Conservation (phyloP, 768 basidiomycete species). For the Holtermanniella nyarrowii region DNA sequence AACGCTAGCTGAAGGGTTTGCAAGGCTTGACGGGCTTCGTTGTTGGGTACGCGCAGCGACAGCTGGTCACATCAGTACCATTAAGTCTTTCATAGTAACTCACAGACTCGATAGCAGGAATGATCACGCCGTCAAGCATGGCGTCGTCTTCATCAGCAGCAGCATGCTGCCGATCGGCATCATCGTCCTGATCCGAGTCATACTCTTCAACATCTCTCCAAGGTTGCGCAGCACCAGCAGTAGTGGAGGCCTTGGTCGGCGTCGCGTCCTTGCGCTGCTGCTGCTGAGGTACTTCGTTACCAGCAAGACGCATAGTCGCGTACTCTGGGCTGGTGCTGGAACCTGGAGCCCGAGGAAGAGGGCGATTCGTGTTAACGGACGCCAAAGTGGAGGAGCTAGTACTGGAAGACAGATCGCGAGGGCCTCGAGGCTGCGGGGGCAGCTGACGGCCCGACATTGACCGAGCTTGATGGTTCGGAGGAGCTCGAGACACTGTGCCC, state of each 20-base stretch:
- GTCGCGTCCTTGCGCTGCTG: background rate
- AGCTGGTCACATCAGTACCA: slow-evolving; percentile 48
- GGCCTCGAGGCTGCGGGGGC: background rate
- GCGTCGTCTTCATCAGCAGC: slow-evolving; percentile 46
- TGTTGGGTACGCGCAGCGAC: slow-evolving; percentile 83
- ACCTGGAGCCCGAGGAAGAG: background rate
- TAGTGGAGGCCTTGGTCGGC: background rate
- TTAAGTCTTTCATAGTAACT: slow-evolving; percentile 30
- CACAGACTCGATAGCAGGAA: slow-evolving; percentile 93
- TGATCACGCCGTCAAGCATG: slow-evolving; percentile 91
- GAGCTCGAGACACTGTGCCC: slow-evolving; percentile 6
- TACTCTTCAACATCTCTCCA: background rate
- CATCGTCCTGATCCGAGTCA: background rate
- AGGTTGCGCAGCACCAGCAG: background rate
- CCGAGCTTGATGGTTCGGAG: too few species aligned
- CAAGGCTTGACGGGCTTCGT: slow-evolving; percentile 77
- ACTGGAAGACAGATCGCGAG: background rate
- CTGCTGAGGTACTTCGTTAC: background rate
- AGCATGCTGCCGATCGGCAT: slow-evolving; percentile 2
- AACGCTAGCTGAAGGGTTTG: slow-evolving; percentile 82
- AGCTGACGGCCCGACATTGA: slow-evolving; percentile 24
- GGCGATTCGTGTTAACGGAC: background rate
- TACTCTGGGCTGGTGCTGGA: background rate
- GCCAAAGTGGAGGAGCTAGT: background rate
- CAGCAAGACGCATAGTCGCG: background rate